These are phyloP conservation scores for Chytriomyces sp. DNA, from an alignment of 192 early-diverging fungal genomes.

Conservation along the genomic window DNA sequence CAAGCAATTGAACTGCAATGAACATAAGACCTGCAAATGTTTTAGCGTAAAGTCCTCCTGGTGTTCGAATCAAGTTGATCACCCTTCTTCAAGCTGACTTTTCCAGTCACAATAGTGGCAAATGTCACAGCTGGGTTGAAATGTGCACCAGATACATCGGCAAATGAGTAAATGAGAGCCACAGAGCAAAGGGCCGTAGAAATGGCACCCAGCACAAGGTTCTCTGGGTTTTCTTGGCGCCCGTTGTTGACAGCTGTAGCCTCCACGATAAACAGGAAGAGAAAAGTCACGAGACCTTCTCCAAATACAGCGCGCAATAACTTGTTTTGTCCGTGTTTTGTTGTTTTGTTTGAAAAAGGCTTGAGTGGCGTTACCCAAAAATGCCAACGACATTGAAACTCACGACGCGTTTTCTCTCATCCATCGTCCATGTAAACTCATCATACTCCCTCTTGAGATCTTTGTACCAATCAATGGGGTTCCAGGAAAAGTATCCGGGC, in stretches of 20 bases:
- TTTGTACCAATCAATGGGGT: constrained; percentile 53
- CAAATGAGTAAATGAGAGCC: constrained; percentile 66
- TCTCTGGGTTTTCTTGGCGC: constrained; percentile 49
- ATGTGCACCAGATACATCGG: constrained; percentile 67
- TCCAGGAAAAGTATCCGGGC: constrained; percentile 49
- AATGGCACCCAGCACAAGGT: constrained; percentile 52
- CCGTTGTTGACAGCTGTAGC: constrained; percentile 59
- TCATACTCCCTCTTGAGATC: constrained; percentile 51
- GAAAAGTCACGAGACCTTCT: constrained; percentile 62
- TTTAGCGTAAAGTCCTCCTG: background rate
- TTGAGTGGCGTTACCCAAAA: background rate
- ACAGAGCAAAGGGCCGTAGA: constrained; percentile 54
- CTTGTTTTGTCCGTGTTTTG: constrained; percentile 23
- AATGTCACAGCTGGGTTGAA: constrained; percentile 70
- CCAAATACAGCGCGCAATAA: constrained; percentile 59
- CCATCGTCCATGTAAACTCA: constrained; percentile 52
- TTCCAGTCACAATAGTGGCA: constrained; percentile 60
- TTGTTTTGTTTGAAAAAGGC: background rate
- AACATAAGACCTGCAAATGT: constrained; percentile 50
- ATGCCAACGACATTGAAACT: background rate
- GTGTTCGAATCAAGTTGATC: background rate
- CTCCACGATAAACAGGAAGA: constrained; percentile 63
- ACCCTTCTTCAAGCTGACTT: constrained; percentile 59
- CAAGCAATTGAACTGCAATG: constrained; percentile 57
- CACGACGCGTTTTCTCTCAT: constrained; percentile 60